Conservation (phyloP, 225 moss, liverwort and hornwort genomes). For the Polytrichum formosum region DNA sequence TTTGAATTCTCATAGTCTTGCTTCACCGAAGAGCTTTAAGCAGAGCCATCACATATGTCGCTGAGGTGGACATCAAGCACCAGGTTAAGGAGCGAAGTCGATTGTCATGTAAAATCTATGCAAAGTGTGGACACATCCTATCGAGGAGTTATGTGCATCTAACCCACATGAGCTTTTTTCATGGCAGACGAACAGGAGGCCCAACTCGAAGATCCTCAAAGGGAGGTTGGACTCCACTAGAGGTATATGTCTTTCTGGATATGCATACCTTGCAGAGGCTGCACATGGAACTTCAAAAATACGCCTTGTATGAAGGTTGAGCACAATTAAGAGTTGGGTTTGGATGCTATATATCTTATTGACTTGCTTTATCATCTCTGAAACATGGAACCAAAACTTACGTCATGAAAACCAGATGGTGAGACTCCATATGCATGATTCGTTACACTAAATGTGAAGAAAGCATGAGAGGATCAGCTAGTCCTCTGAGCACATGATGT, state of each 20-base stretch:
- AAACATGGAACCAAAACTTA: neutral
- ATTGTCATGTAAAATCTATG: neutral
- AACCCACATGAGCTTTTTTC: neutral
- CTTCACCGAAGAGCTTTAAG: too few relatives aligned
- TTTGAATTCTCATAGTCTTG: neutral
- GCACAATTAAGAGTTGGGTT: neutral
- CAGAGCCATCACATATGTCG: too few relatives aligned
- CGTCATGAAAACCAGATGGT: neutral
- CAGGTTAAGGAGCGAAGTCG: too few relatives aligned
- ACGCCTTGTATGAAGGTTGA: neutral
- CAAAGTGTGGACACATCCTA: neutral
- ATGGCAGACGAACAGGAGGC: conserved; percentile 90
- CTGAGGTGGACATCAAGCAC: too few relatives aligned
- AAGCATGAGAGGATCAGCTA: neutral
- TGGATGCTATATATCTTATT: neutral
- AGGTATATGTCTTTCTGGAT: conserved; percentile 44
- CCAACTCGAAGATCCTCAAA: conserved; percentile 96
- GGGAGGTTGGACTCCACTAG: conserved; percentile 96
- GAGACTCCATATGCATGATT: neutral
- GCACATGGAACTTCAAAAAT: neutral
- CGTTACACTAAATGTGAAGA: neutral
- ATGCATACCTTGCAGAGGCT: neutral
- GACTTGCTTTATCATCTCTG: neutral
- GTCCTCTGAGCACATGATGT: neutral
- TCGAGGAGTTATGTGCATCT: neutral